Conservation (phyloP, 2,329 filamentous ascomycete genomes). For the Aspergillus sp. region DNA sequence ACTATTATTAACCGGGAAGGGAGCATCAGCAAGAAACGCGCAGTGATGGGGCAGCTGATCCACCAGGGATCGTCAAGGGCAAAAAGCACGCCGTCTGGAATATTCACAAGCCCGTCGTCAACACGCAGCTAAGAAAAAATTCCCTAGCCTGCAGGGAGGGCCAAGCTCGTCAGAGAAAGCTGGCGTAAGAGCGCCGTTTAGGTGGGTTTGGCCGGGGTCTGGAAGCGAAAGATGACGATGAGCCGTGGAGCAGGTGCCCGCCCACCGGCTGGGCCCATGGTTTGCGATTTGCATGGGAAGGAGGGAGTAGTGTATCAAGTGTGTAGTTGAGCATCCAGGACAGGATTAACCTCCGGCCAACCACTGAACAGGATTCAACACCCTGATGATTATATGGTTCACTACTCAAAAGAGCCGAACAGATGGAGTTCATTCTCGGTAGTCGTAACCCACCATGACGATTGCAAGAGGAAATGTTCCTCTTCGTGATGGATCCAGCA, state of each 20-base stretch:
- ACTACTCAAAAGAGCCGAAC: neutral
- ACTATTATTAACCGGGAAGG: constrained; percentile 4
- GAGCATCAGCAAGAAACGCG: neutral
- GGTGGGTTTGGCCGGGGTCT: constrained; percentile 27
- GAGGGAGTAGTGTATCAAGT: neutral
- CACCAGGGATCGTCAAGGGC: constrained; percentile 29
- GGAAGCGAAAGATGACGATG: constrained; percentile 32
- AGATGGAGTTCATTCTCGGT: neutral
- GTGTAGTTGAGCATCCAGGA: neutral
- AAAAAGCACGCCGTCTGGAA: constrained; percentile 8
- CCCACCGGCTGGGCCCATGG: constrained; percentile 14
- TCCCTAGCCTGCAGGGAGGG: constrained; percentile 8
- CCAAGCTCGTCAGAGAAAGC: constrained; percentile 20
- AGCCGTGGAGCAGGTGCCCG: constrained; percentile 22
- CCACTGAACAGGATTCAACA: neutral
- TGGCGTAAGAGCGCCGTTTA: constrained; percentile 20
- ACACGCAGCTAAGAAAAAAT: constrained; percentile 1
- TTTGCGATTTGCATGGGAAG: neutral
- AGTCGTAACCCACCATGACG: neutral
- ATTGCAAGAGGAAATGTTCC: neutral
- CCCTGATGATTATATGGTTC: neutral
- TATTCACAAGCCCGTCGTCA: constrained; percentile 8
- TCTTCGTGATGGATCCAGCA: neutral
- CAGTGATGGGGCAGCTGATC: constrained; percentile 17
- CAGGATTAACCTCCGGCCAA: constrained; percentile 1